phyloP scores from a whole-genome alignment of 495 filamentous ascomycete genomes.

The Daldinia childiae region DNA sequence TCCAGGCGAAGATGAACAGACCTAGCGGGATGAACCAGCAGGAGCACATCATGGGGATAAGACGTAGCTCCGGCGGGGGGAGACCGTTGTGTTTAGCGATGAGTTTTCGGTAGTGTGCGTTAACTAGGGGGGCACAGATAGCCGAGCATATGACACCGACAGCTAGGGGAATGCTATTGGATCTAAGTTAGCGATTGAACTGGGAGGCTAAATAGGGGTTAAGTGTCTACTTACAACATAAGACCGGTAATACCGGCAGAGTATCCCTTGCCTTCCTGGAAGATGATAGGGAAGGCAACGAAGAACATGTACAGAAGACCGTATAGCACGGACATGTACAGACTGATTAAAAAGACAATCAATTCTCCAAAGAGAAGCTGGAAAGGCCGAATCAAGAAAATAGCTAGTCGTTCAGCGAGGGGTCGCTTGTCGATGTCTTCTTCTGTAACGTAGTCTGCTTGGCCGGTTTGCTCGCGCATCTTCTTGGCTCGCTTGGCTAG shows the following conservation, averaged over 20 bases:
- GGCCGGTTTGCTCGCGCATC: conserved; percentile 71
- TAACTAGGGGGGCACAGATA: conserved; percentile 73
- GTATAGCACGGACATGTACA: conserved; percentile 84
- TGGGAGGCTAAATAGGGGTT: not conserved
- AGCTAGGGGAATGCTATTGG: conserved; percentile 41
- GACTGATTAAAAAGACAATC: conserved; percentile 78
- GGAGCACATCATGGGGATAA: conserved; percentile 86
- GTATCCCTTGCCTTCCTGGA: conserved; percentile 76
- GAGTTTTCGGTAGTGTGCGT: conserved; percentile 77
- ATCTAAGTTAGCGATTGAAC: conserved; percentile 2
- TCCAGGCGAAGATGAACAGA: conserved; percentile 87
- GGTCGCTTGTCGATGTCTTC: conserved; percentile 75
- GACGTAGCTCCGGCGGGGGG: conserved; percentile 76
- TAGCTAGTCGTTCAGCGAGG: conserved; percentile 66
- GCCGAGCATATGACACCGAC: conserved; percentile 67
- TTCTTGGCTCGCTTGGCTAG: conserved; percentile 71
- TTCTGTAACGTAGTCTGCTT: conserved; percentile 72
- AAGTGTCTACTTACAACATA: conserved; percentile 66
- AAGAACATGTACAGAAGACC: conserved; percentile 87
- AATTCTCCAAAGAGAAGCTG: conserved; percentile 81
- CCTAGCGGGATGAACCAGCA: conserved; percentile 83
- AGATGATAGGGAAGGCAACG: conserved; percentile 82
- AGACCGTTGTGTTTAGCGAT: conserved; percentile 67
- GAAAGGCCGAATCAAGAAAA: conserved; percentile 80
- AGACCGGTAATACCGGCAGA: conserved; percentile 75